A percentile compares a stretch with the other conserved stretches of the same genome.
Evolutionary conservation across 129 eudicot genomes (phyloP).

Genomic region (Rutidosis leptorrhynchoides): DNA sequence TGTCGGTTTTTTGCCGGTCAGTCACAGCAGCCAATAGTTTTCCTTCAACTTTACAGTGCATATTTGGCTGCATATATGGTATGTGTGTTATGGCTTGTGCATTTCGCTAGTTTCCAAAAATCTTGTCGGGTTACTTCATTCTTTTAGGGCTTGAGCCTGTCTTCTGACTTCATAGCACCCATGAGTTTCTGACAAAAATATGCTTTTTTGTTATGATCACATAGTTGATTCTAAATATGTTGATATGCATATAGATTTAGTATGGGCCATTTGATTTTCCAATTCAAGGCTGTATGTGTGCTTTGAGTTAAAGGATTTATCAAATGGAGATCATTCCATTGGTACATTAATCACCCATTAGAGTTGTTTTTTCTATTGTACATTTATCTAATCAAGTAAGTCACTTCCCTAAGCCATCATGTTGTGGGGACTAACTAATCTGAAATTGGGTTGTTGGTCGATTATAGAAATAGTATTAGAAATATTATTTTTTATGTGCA

Average conservation of each 20-base stretch:
- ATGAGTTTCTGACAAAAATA: slow-evolving; percentile 3
- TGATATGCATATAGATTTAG: neutral
- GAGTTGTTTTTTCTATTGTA: neutral
- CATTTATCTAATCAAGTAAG: slow-evolving; percentile 1
- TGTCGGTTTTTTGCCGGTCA: slow-evolving; percentile 88
- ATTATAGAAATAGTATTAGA: slow-evolving; percentile 2
- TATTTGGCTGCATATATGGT: slow-evolving; percentile 96
- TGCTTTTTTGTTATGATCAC: neutral
- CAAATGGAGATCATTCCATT: slow-evolving; percentile 9
- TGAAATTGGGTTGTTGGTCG: slow-evolving; percentile 12
- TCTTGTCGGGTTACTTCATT: neutral
- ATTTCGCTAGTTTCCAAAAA: slow-evolving; percentile 1
- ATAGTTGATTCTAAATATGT: slow-evolving; percentile 15
- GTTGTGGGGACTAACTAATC: neutral
- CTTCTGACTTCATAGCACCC: slow-evolving; percentile 2
- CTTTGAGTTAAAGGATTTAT: slow-evolving; percentile 5
- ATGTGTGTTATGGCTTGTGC: slow-evolving; percentile 16
- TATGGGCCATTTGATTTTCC: slow-evolving; percentile 9
- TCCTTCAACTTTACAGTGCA: slow-evolving; percentile 94
- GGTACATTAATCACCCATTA: neutral
- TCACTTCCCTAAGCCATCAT: neutral
- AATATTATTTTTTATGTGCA: neutral
- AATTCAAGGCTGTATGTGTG: neutral
- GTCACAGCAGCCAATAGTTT: slow-evolving; percentile 87
- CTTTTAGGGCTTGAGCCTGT: neutral